Evolutionary conservation across 768 basidiomycete species (phyloP), one percentile per base, ranked within the genome.

Genomic region (Multifurca ochricompacta): DNA sequence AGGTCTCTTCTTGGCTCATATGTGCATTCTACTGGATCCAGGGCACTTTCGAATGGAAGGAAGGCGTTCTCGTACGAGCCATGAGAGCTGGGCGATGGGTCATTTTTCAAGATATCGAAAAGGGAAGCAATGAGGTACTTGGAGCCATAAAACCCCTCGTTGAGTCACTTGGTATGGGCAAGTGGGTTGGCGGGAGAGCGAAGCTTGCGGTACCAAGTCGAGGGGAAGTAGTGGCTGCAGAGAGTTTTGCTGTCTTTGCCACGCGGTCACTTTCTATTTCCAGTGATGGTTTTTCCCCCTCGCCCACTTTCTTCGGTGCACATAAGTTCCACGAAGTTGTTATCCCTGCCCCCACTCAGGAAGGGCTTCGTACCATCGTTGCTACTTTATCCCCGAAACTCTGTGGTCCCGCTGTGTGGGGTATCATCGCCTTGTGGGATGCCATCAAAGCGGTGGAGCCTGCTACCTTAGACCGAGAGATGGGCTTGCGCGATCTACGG

Each of bases 31-130:
- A 75, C 85, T 0, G 81, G 78, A 1, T 78, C 79, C 83, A 91
- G 0, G 95, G 95, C 5, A 82, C 81, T 2, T 99, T 99, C 62
- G 91, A 95, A 62, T 99, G 94, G 90, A 90, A 87, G 69, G 93
- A 97, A 59, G 96, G 96, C 6, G 85, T 93, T 0, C 74, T 99
- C 32, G 83, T 94, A 9, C 85, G 88, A 35, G 85, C 94, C 0
- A 84, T 98, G 78, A 77, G 81, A 37, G 85, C 90, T 63, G 96
- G 96, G 2, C 80, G 82, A 65, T 97, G 94, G 94, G 74, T 98
- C 3, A 82, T 98, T 9, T 78, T 99, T 42, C 84, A 96, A 65
- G 91, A 97, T 65, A 80, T 97, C 37, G 96, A 99, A 68, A 79
- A 84, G 43, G 95, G 85, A 16, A 90, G 89, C 59, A 83, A 74